Percentiles rank a stretch among this genome's conserved stretches.
These are phyloP conservation scores for Triticum monococcum DNA, from an alignment of 176 grass and related monocot genomes.

Conservation along the genomic window DNA sequence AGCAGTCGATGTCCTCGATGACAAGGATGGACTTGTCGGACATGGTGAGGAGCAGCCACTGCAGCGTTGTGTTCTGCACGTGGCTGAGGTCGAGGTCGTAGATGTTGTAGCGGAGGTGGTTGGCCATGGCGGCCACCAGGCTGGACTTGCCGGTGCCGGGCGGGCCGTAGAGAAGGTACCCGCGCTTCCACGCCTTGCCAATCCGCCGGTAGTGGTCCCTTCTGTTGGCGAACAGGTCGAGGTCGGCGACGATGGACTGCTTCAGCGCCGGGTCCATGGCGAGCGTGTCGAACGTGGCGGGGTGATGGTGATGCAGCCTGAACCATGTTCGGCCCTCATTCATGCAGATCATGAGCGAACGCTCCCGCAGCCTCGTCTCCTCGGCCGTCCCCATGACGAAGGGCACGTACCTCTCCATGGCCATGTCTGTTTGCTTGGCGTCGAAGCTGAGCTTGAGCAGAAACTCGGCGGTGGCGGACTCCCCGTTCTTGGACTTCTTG, in stretches of 20 bases:
- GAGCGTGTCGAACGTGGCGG: conserved; percentile 30
- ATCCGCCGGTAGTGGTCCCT: conserved; percentile 29
- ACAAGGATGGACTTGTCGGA: conserved; percentile 19
- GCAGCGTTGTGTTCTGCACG: not conserved
- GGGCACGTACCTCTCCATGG: conserved; percentile 31
- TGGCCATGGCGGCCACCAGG: conserved; percentile 43
- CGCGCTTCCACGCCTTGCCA: conserved; percentile 58
- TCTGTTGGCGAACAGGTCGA: conserved; percentile 29
- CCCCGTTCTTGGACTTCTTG: not conserved
- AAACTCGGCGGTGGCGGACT: not conserved
- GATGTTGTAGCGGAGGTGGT: conserved; percentile 33
- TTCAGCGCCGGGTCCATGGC: conserved; percentile 31
- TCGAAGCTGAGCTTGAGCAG: conserved; percentile 33
- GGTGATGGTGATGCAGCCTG: conserved; percentile 10
- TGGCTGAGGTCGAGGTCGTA: conserved; percentile 32
- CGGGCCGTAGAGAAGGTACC: conserved; percentile 45
- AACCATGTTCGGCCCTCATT: conserved; percentile 15
- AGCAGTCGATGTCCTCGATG: conserved; percentile 30
- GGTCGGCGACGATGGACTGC: conserved; percentile 21
- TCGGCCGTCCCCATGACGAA: conserved; percentile 4
- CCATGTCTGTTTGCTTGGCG: conserved; percentile 10
- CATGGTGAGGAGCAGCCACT: conserved; percentile 20
- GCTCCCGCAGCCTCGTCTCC: not conserved
- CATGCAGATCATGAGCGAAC: conserved; percentile 32
- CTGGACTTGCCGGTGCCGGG: conserved; percentile 32